Evolutionary conservation across 352 stramenopile genomes (phyloP).

Genomic region (Phytophthora citrophthora): DNA sequence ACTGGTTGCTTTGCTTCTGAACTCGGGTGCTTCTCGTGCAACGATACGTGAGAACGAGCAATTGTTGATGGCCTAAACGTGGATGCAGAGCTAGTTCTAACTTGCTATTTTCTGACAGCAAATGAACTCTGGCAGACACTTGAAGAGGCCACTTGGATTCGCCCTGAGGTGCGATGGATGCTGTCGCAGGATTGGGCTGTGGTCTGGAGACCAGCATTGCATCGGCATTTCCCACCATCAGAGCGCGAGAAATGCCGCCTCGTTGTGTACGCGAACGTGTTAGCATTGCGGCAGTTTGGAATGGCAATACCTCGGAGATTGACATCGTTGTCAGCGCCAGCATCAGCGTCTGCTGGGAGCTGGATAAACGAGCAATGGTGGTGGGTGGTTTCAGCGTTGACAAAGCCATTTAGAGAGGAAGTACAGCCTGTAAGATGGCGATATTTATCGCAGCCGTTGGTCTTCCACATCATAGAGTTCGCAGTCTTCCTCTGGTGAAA

Average conservation of each 20-base stretch:
- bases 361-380: slow-evolving; percentile 19
- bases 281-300: slow-evolving; percentile 26
- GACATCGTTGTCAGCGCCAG: slow-evolving; percentile 2
- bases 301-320: not conserved
- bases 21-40: slow-evolving; percentile 56
- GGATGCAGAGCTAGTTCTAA: not conserved
- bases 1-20: slow-evolving; percentile 50
- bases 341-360: not conserved
- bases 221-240: slow-evolving; percentile 53
- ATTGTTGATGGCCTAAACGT: not conserved
- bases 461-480: slow-evolving; percentile 62
- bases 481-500: slow-evolving; percentile 70
- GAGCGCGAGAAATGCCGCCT: slow-evolving; percentile 71
- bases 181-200: slow-evolving; percentile 64
- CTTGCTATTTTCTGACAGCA: slow-evolving; percentile 28
- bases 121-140: slow-evolving; percentile 25
- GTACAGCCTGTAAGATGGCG: slow-evolving; percentile 37
- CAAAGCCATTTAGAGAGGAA: not conserved
- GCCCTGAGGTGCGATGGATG: slow-evolving; percentile 45
- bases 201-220: slow-evolving; percentile 58
- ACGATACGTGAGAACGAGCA: slow-evolving; percentile 33
- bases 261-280: slow-evolving; percentile 58
- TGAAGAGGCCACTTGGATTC: slow-evolving; percentile 39
- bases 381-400: slow-evolving; percentile 16
- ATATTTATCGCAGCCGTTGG: slow-evolving; percentile 48